Percentiles rank a stretch among this genome's conserved stretches.
Evolutionary conservation across 768 basidiomycete genomes (phyloP).

Genomic region (Lactifluus piperatus): DNA sequence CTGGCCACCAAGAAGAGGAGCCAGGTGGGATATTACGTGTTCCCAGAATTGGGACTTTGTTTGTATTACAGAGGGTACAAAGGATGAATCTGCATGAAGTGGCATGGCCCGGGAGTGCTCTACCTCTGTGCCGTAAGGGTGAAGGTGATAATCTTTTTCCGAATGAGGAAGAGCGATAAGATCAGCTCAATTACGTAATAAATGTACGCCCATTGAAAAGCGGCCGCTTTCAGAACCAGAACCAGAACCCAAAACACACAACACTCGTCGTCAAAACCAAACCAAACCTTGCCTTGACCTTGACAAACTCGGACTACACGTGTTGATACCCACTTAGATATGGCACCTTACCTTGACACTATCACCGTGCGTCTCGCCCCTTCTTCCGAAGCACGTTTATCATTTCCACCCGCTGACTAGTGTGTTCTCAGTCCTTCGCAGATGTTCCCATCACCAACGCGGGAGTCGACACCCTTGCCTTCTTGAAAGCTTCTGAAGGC

Average conservation of each 20-base stretch:
- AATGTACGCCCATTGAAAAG: not conserved
- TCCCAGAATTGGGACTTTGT: conserved; percentile 76
- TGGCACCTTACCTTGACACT: conserved; percentile 71
- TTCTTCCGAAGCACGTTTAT: not conserved
- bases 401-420: not conserved
- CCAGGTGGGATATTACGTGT: conserved; percentile 60
- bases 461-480: conserved; percentile 82
- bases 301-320: conserved; percentile 15
- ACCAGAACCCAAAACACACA: not conserved
- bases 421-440: conserved; percentile 66
- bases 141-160: not conserved
- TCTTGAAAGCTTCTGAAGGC: conserved; percentile 83
- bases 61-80: conserved; percentile 59
- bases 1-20: conserved; percentile 53
- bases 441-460: conserved; percentile 80
- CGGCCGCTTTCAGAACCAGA: not conserved
- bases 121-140: too few species aligned
- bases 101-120: too few species aligned
- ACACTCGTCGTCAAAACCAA: conserved; percentile 1
- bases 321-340: conserved; percentile 25
- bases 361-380: conserved; percentile 47
- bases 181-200: conserved; percentile 15
- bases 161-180: conserved; percentile 10
- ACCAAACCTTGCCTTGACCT: not conserved
- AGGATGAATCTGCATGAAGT: conserved; percentile 78